A percentile compares a stretch with the other conserved stretches of the same genome.
Evolutionary conservation across 1,284 basidiomycete species (phyloP).

Genomic region (Sporisorium reilianum): DNA sequence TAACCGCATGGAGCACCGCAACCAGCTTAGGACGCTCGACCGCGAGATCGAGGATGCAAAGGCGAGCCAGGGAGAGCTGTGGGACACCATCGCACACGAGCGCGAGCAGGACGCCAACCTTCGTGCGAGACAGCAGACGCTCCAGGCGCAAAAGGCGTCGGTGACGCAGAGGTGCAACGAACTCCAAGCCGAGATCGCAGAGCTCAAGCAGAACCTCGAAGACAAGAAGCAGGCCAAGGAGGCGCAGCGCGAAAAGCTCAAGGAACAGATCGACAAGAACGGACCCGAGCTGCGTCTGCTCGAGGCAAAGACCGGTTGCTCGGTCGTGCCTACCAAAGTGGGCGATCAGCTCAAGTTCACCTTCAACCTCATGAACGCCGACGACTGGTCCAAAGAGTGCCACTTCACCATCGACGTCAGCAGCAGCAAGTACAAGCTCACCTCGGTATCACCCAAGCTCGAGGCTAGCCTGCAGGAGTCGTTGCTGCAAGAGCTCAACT

Average conservation of each 20-base stretch:
- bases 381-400: conserved; percentile 55
- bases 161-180: conserved; percentile 52
- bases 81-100: conserved; percentile 61
- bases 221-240: conserved; percentile 50
- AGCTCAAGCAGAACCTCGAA: conserved; percentile 50
- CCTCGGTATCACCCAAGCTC: conserved; percentile 39
- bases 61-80: conserved; percentile 52
- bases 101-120: conserved; percentile 54
- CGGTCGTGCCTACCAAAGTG: conserved; percentile 47
- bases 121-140: conserved; percentile 48
- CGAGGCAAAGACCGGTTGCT: conserved; percentile 53
- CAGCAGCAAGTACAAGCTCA: conserved; percentile 44
- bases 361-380: conserved; percentile 52
- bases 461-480: conserved; percentile 33
- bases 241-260: conserved; percentile 40
- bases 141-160: conserved; percentile 54
- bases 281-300: conserved; percentile 58
- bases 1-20: conserved; percentile 50
- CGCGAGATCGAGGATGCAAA: conserved; percentile 57
- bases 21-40: conserved; percentile 51
- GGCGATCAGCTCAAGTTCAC: conserved; percentile 55
- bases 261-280: conserved; percentile 54
- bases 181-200: conserved; percentile 54
- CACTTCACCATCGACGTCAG: conserved; percentile 52
- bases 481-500: conserved; percentile 51